Evolutionary conservation across 495 filamentous ascomycete genomes (phyloP).

Genomic region (Neurospora africana): DNA sequence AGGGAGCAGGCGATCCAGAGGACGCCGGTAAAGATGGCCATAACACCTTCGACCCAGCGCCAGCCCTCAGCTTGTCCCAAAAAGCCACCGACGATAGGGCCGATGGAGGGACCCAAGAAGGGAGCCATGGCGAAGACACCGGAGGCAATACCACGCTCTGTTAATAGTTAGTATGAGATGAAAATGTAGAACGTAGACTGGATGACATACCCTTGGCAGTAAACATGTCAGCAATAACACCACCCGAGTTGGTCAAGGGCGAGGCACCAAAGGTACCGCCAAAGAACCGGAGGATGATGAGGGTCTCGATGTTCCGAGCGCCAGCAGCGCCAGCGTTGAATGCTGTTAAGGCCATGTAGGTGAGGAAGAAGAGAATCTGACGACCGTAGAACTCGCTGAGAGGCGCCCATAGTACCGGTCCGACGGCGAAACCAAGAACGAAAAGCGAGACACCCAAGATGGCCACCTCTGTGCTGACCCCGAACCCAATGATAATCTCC

Average conservation of each 20-base stretch:
- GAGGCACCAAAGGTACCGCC: constrained; percentile 70
- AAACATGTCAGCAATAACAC: constrained; percentile 71
- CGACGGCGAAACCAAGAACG: constrained; percentile 62
- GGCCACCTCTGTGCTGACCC: constrained; percentile 48
- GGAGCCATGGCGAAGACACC: constrained; percentile 56
- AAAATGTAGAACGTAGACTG: no score
- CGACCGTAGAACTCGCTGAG: constrained; percentile 58
- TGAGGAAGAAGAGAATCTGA: constrained; percentile 55
- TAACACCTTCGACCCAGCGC: constrained; percentile 56
- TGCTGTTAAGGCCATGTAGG: constrained; percentile 51
- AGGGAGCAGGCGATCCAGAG: constrained; percentile 51
- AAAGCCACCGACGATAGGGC: constrained; percentile 49
- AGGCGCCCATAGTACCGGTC: constrained; percentile 57
- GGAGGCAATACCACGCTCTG: constrained; percentile 52
- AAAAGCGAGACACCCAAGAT: constrained; percentile 64
- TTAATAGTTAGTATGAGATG: constrained; percentile 1
- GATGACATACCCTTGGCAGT: constrained; percentile 25
- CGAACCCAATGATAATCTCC: constrained; percentile 49
- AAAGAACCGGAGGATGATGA: constrained; percentile 69
- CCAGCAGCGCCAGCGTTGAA: constrained; percentile 60
- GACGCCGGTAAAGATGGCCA: constrained; percentile 59
- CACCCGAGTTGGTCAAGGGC: constrained; percentile 61
- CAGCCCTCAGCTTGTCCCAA: constrained; percentile 43
- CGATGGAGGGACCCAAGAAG: constrained; percentile 60
- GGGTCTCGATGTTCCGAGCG: constrained; percentile 49